A percentile compares a stretch with the other conserved stretches of the same genome.
These are phyloP conservation scores for Eutrema salsugineum DNA, from an alignment of 441 rosid genomes.

Conservation along the genomic window DNA sequence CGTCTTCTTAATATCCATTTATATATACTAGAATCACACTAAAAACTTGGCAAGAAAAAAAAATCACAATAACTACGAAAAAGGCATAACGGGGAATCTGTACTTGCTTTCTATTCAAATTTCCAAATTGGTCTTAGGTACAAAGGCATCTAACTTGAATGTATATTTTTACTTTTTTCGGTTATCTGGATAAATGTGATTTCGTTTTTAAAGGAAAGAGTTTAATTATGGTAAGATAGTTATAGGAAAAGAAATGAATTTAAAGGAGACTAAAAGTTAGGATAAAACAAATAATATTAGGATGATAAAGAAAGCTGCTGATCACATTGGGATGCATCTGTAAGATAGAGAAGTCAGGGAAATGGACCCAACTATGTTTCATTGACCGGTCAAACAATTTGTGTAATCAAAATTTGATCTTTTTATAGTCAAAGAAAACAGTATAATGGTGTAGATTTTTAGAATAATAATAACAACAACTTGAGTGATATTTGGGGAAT, in stretches of 20 bases:
- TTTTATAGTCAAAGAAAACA: conserved; percentile 29
- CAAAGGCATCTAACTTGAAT: conserved; percentile 12
- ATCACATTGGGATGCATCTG: conserved; percentile 23
- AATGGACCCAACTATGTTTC: conserved; percentile 23
- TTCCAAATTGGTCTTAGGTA: background rate
- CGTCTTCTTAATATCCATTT: background rate
- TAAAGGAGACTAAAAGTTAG: too few relatives aligned
- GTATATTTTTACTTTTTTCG: background rate
- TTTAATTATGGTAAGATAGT: background rate
- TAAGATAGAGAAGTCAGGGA: conserved; percentile 14
- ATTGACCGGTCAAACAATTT: conserved; percentile 25
- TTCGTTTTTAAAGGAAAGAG: background rate
- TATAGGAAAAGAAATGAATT: background rate
- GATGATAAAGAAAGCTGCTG: conserved; percentile 23
- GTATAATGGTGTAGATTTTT: background rate
- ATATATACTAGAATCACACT: background rate
- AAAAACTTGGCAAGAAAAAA: too few relatives aligned
- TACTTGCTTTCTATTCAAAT: conserved; percentile 2
- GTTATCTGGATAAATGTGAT: background rate
- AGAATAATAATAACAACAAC: conserved; percentile 14
- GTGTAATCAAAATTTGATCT: conserved; percentile 18
- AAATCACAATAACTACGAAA: background rate
- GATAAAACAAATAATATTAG: background rate
- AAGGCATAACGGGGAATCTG: background rate
- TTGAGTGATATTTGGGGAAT: conserved; percentile 22